Conservation (phyloP, 805 yeast species). For the Millerozyma miso region DNA sequence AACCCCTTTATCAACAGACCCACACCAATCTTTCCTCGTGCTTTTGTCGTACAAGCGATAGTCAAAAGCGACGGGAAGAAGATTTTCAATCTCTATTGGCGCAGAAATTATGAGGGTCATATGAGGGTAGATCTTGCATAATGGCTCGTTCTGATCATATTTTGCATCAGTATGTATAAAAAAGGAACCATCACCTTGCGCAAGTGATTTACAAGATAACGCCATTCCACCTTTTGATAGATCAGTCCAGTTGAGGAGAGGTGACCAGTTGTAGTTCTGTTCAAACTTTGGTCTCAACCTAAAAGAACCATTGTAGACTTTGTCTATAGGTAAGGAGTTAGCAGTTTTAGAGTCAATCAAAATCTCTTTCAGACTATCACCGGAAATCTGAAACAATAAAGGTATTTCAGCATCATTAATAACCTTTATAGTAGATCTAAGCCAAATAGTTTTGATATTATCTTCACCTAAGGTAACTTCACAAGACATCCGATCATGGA, state of each 20-base stretch:
- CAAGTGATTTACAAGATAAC: conserved; percentile 53
- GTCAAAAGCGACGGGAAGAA: conserved; percentile 75
- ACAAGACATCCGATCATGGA: conserved; percentile 72
- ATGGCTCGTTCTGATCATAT: conserved; percentile 62
- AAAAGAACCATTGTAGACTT: conserved; percentile 56
- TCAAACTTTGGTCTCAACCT: conserved; percentile 59
- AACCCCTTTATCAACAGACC: conserved; percentile 58
- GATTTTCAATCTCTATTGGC: conserved; percentile 80
- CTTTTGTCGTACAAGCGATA: conserved; percentile 77
- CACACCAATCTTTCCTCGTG: conserved; percentile 62
- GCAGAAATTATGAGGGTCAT: conserved; percentile 74
- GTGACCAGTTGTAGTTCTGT: conserved; percentile 65
- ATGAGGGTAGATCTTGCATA: conserved; percentile 77
- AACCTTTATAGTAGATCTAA: conserved; percentile 71
- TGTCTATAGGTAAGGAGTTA: conserved; percentile 70
- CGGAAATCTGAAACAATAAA: conserved; percentile 42
- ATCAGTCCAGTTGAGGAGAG: conserved; percentile 62
- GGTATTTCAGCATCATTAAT: conserved; percentile 60
- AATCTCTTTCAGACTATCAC: conserved; percentile 27
- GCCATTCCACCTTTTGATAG: conserved; percentile 48
- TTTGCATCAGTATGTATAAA: conserved; percentile 71
- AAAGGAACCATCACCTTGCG: conserved; percentile 41
- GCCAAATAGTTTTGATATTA: conserved; percentile 70
- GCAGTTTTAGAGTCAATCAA: conserved; percentile 51
- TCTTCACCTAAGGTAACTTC: conserved; percentile 68